Evolutionary conservation across 2,329 filamentous ascomycete species (phyloP), one percentile per base, ranked within the genome.

Genomic region (Mycocentrospora acerina): DNA sequence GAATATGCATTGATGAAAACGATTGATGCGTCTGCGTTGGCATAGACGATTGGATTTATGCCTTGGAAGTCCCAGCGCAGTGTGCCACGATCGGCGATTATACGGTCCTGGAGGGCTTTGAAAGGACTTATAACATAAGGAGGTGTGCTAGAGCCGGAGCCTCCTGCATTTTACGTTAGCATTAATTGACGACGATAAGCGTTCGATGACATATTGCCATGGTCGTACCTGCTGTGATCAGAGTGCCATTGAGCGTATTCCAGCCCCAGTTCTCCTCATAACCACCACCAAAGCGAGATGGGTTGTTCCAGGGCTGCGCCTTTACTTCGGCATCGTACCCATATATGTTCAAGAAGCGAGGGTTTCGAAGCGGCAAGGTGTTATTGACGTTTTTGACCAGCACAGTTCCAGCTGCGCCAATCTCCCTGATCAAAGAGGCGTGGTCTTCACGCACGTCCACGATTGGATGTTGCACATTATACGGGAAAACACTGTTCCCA

Each of bases 1-100:
- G 72, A 71, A 47, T 65, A 74, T 10, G 56, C 75, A 73, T 82
- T 82, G 40, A 81, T 66, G 62, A 82, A 80, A 12, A 82, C 78
- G 4, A 82, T 62, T 53, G 46, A 71, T 5, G 78, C 74, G 7
- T 72, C 68, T 3, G 70, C 45, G 15, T 57, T 58, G 24, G 52
- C 53, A 22, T 59, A 61, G 8, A 61, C 44, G 6, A 51, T 51
- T 1, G 63, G 61, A 12, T 62, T 62, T 13, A 59, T 44, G 3
- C 55, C 51, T 16, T 57, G 55, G 24, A 66, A 67, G 35, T 67
- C 62, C 61, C 62, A 66, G 9, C 60, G 58, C 3, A 68, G 42
- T n/a, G 55, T 60, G 9, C 59, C 62, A 2, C 57, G 51, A 17
- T 62, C 55, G 14, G 57, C 44, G 10, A 55, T 53, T 16, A 58